Evolutionary conservation across 345 rosid genomes (phyloP), one percentile per base, ranked within the genome.

Genomic region (Stellera chamaejasme): DNA sequence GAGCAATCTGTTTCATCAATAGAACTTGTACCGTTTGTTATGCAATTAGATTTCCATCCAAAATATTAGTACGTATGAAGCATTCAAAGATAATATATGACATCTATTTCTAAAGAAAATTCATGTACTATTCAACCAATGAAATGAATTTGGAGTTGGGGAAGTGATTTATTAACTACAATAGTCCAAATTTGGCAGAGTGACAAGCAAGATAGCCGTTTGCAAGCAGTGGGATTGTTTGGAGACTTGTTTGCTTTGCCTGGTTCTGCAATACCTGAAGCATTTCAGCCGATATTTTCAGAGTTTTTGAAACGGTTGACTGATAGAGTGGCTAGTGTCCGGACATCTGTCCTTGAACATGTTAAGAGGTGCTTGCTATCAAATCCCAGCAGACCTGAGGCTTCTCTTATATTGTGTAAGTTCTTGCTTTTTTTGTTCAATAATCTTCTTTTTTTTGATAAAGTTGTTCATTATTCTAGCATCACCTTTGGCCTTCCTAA

Each of bases 231-330:
- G 74, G 73, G 69, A 66, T 76, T 89, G 73, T 82, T 85, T 60
- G 99, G 99, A 55, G 96, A 83, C 72, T 70, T 93, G 52, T 89
- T 89, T 79, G 77, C 94, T 64, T 66, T 87, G 73, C 81, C 95
- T n/a, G 88, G 81, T 25, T 69, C 66, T 67, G 57, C 68, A 39
- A 85, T 83, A 13, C 66, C 68, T 10, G 97, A 90, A 70, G 69
- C 76, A 48, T 94, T 90, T 69, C 83, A 75, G 75, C 90, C 97
- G 44, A 72, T 94, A 53, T 90, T 94, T 74, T 74, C 74, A 2
- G 97, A 94, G 81, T 90, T 90, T 69, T 64, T 94, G 77, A 90
- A 85, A 79, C 82, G 97, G 79, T 77, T 90, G 73, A 82, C 90
- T 45, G 99, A 94, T 77, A 85, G 97, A 77, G 90, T 77, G 39